These are phyloP conservation scores for Stephania cephalantha DNA, from an alignment of 164 flowering plant genomes.

Conservation along the genomic window DNA sequence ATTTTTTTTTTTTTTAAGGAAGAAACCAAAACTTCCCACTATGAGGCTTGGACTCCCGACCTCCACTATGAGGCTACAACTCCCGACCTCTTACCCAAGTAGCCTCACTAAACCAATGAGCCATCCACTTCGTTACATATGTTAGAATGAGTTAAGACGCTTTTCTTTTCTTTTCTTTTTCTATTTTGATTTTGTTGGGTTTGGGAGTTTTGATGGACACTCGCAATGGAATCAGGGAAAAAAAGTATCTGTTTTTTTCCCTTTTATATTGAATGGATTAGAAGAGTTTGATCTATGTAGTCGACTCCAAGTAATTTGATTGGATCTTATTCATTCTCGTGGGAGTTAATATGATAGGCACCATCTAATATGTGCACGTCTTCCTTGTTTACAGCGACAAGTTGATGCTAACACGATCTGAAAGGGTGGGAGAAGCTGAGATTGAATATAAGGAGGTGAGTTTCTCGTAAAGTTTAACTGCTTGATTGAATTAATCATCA, in stretches of 20 bases:
- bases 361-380: neutral
- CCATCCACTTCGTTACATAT: no score
- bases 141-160: neutral
- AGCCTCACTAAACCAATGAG: no score
- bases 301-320: neutral
- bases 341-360: neutral
- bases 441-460: conserved; percentile 66
- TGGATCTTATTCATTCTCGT: neutral
- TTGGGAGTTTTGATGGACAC: no score
- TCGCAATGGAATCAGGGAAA: no score
- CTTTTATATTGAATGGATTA: no score
- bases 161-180: no score
- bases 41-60: no score
- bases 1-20: no score
- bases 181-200: neutral
- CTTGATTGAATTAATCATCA: neutral
- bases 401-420: conserved; percentile 75
- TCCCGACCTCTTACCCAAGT: no score
- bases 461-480: neutral
- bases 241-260: no score
- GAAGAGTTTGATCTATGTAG: neutral
- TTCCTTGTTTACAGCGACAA: conserved; percentile 55
- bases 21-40: no score
- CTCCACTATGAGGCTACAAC: no score
- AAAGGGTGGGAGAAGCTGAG: conserved; percentile 73